Evolutionary conservation across 345 rosid species (phyloP).

Genomic region (Salix exigua): DNA sequence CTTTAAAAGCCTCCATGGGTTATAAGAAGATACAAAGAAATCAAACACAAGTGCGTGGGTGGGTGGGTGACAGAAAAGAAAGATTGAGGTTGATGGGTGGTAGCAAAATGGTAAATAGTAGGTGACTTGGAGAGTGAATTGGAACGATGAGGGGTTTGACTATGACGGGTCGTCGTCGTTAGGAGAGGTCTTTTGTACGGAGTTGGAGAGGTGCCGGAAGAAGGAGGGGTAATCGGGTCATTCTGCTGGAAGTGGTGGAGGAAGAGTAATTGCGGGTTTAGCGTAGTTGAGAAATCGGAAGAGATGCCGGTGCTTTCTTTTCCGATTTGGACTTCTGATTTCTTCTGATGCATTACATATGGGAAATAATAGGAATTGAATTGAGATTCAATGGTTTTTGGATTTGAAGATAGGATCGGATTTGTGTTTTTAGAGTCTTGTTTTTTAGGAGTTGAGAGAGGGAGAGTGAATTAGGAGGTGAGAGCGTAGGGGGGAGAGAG

Average conservation of each 20-base stretch:
- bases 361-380: background rate
- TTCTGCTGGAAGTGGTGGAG: conserved; percentile 18
- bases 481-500: background rate
- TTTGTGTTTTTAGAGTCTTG: background rate
- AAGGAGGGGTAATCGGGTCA: conserved; percentile 46
- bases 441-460: background rate
- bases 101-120: conserved; percentile 42
- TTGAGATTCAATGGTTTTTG: background rate
- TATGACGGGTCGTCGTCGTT: conserved; percentile 20
- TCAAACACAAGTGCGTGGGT: too few species aligned
- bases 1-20: too few species aligned
- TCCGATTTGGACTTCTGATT: conserved; percentile 98
- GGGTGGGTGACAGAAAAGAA: conserved; percentile 36
- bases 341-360: conserved; percentile 98
- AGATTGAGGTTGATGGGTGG: conserved; percentile 18
- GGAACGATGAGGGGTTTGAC: conserved; percentile 21
- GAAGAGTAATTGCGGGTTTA: conserved; percentile 27
- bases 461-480: conserved; percentile 1
- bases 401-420: background rate
- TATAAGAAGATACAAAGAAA: too few species aligned
- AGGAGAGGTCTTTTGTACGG: conserved; percentile 66
- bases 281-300: conserved; percentile 81
- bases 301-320: conserved; percentile 99
- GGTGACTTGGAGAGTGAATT: conserved; percentile 53
- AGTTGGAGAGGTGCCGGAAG: conserved; percentile 35